Base-by-base conservation (phyloP, 2,329 filamentous ascomycete species). In the Calycina herbarum region DNA sequence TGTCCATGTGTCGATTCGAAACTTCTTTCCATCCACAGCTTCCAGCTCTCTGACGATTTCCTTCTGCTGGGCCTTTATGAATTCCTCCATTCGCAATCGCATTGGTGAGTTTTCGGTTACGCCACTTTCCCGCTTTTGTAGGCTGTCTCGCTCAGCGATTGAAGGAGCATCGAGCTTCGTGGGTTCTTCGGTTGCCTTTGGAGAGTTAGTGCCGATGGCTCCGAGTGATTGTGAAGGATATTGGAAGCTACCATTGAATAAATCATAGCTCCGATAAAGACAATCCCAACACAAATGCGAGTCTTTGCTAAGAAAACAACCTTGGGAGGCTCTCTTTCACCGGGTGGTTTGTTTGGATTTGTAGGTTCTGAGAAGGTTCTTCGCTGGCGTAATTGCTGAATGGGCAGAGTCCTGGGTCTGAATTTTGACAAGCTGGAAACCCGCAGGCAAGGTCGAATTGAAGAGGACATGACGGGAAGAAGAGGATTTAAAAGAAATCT, bases 71-170 rank as follows among this genome's bases (percentile, higher is more conserved):
- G 93, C 87, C 78, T 95, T 95, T 79, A 98, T 96, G 77, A 98
- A 91, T 74, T 92, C 88, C 80, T 99, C 95, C 95, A 99, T 98
- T 69, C 94, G 92, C 65, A 99, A 85, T 64, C 95, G 93, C 94
- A 99, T 98, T 1, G 95, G 94, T 15, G 94, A 97, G 73, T 88
- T 83, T 65, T 89, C 85, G 59, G 84, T 89, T 60, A 98, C 85
- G 69, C 88, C 87, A 64, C 87, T 85, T 77, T 95, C 91, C 68
- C 90, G 89, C 79, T 95, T 97, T 71, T 87, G 85, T 68, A 93
- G 84, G 69, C 86, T 88, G 78, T 98, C 95, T 73, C 92, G 88
- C 76, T 97, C 92, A 73, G 93, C 93, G 71, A 97, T 91, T 51
- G 90, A 86, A 35, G 91, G 84, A 58, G 80, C 75, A 72, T 94